Evolutionary conservation across 352 stramenopile species (phyloP).

Genomic region (Pythium monospermum): DNA sequence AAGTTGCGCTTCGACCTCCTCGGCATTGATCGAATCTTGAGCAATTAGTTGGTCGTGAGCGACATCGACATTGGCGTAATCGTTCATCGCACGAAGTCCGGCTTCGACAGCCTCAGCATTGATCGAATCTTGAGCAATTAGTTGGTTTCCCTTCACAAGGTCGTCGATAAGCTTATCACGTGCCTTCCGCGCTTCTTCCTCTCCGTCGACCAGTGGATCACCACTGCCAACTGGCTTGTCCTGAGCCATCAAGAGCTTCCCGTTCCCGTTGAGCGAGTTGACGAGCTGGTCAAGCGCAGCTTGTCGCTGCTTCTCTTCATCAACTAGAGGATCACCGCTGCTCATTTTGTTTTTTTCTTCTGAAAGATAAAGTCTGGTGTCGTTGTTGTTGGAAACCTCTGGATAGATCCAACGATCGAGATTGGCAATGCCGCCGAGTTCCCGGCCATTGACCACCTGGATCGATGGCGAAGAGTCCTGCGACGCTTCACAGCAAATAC

Average conservation of each 20-base stretch:
- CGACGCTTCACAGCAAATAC: too few species aligned
- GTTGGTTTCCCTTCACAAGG: background rate
- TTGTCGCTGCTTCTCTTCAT: constrained; percentile 6
- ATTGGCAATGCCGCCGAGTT: too few species aligned
- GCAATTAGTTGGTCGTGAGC: background rate
- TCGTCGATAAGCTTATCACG: constrained; percentile 6
- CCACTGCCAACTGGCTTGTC: background rate
- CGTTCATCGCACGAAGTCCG: background rate
- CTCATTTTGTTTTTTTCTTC: background rate
- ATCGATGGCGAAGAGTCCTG: too few species aligned
- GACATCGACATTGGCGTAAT: too few species aligned
- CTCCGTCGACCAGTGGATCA: background rate
- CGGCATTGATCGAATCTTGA: background rate
- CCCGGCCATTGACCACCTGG: too few species aligned
- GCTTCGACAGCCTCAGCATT: background rate
- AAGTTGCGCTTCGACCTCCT: background rate
- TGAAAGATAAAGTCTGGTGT: background rate
- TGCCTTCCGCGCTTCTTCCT: background rate
- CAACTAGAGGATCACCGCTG: constrained; percentile 8
- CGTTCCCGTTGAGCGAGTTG: constrained; percentile 4
- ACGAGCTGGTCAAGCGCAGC: constrained; percentile 12
- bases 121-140: background rate
- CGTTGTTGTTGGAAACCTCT: background rate
- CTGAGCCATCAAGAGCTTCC: constrained; percentile 1
- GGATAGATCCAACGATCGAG: background rate